phyloP scores from a whole-genome alignment of 140 eudicot genomes.

The Oenanthe javanica region DNA sequence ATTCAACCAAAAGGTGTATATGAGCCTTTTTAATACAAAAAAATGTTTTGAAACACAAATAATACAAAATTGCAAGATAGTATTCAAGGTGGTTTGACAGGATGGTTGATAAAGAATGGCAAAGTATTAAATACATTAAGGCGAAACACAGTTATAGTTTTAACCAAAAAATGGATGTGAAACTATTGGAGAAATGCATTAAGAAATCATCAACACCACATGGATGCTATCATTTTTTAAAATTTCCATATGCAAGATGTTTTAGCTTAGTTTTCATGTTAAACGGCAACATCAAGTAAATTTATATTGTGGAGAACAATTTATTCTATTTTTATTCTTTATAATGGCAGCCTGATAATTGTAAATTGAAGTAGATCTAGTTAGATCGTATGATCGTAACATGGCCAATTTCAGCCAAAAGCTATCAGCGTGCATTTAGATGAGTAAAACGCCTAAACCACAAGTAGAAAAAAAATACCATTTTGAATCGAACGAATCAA shows the following conservation, averaged over 20 bases:
- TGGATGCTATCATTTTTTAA: not conserved
- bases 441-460: not conserved
- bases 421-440: not conserved
- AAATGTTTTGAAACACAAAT: not conserved
- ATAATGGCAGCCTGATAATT: no score
- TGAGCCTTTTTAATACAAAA: not conserved
- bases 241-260: no score
- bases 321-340: not conserved
- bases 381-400: not conserved
- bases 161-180: not conserved
- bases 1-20: not conserved
- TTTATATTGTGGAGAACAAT: not conserved
- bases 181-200: not conserved
- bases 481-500: conserved; percentile 94
- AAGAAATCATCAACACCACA: not conserved
- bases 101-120: not conserved
- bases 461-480: conserved; percentile 40
- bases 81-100: not conserved
- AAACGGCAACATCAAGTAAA: not conserved
- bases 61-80: not conserved
- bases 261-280: not conserved
- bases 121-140: no score
- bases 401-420: not conserved
- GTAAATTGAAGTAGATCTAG: not conserved
- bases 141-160: not conserved